phyloP scores from a whole-genome alignment of 768 basidiomycete species.

The Ramaria sp. region DNA sequence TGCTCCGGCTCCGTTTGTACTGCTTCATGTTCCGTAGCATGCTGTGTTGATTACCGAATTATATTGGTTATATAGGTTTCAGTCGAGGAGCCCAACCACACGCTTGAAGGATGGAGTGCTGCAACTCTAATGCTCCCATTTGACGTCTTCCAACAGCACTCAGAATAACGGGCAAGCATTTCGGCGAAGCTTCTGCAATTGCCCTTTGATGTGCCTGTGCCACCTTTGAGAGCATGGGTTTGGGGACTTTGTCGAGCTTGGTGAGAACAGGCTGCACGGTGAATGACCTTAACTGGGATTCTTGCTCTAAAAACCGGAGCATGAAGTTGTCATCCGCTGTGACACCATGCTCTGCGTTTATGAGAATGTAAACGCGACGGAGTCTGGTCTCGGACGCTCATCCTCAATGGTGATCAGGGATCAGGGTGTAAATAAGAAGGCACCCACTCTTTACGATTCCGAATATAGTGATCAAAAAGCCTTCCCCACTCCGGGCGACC shows the following conservation, averaged over 20 bases:
- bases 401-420: background rate
- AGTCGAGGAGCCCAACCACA: too few species aligned
- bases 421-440: background rate
- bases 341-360: too few species aligned
- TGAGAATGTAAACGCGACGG: conserved; percentile 59
- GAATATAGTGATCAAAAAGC: conserved; percentile 56
- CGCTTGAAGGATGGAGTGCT: conserved; percentile 2
- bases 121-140: background rate
- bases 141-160: conserved; percentile 1
- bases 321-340: conserved; percentile 47
- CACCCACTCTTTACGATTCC: conserved; percentile 49
- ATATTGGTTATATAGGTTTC: background rate
- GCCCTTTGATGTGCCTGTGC: conserved; percentile 35
- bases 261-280: conserved; percentile 67
- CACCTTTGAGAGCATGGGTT: too few species aligned
- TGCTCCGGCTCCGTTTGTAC: background rate
- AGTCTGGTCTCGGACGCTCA: conserved; percentile 1
- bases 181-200: conserved; percentile 41
- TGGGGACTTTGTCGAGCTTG: conserved; percentile 51
- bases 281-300: conserved; percentile 28
- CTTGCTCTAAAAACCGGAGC: conserved; percentile 37
- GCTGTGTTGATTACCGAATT: background rate
- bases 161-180: too few species aligned
- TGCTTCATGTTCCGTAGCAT: background rate
- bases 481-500: conserved; percentile 74